Conservation (phyloP, 306 rosid genomes). For the Rubus idaeus region DNA sequence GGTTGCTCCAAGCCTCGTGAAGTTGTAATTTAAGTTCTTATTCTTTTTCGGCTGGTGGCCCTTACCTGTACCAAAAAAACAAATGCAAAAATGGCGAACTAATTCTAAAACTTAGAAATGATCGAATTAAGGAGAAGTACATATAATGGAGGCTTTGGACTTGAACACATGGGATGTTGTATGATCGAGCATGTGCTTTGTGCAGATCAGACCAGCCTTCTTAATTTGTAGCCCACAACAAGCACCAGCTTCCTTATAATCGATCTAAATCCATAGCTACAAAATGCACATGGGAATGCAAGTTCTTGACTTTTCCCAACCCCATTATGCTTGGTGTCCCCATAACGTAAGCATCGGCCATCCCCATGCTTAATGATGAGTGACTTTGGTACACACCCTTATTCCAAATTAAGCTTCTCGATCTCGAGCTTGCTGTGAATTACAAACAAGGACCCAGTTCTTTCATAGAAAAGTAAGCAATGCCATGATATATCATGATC, state of each 20-base stretch:
- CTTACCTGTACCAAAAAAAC: too few species aligned
- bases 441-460: background rate
- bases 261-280: background rate
- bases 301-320: conserved; percentile 32
- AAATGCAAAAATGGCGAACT: background rate
- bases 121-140: background rate
- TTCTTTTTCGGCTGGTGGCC: too few species aligned
- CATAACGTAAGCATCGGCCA: background rate
- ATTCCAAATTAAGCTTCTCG: too few species aligned
- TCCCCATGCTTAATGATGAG: background rate
- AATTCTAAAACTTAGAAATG: background rate
- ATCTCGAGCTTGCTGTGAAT: background rate
- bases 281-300: conserved; percentile 22
- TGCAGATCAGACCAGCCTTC: conserved; percentile 18
- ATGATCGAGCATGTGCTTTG: conserved; percentile 35
- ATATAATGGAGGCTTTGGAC: conserved; percentile 20
- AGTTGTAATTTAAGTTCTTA: too few species aligned
- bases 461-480: background rate
- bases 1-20: too few species aligned
- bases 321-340: conserved; percentile 17
- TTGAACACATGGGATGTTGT: conserved; percentile 48
- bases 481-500: background rate
- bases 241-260: conserved; percentile 14
- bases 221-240: conserved; percentile 12
- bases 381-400: background rate